Evolutionary conservation across 169 alveolate genomes (phyloP).

Genomic region (Cryptosporidium tyzzeri): DNA sequence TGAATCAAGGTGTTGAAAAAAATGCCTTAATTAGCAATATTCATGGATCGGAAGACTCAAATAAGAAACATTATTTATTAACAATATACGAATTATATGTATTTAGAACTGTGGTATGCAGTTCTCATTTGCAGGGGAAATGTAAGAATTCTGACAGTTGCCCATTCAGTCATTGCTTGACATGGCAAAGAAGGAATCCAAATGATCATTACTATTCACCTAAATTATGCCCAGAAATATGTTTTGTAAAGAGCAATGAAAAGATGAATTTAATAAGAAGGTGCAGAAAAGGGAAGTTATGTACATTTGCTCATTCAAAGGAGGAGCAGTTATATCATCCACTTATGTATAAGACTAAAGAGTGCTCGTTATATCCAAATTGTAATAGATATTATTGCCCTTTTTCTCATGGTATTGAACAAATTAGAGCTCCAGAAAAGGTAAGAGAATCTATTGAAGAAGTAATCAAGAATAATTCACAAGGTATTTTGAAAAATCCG

Average conservation of each 20-base stretch:
- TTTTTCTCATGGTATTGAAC: slow-evolving; percentile 77
- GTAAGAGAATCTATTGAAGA: slow-evolving; percentile 62
- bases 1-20: slow-evolving; percentile 2
- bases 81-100: slow-evolving; percentile 82
- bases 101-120: slow-evolving; percentile 87
- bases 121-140: slow-evolving; percentile 83
- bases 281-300: slow-evolving; percentile 80
- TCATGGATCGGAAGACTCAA: slow-evolving; percentile 39
- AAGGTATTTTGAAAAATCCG: slow-evolving; percentile 41
- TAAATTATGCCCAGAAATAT: slow-evolving; percentile 81
- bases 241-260: slow-evolving; percentile 77
- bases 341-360: slow-evolving; percentile 78
- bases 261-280: slow-evolving; percentile 81
- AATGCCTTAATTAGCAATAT: slow-evolving; percentile 2
- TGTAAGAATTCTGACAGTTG: slow-evolving; percentile 88
- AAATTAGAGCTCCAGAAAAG: slow-evolving; percentile 72
- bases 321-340: slow-evolving; percentile 84
- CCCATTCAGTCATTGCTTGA: slow-evolving; percentile 88
- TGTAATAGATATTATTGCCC: slow-evolving; percentile 82
- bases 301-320: slow-evolving; percentile 82
- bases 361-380: slow-evolving; percentile 77
- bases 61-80: slow-evolving; percentile 59
- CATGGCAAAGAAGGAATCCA: slow-evolving; percentile 91
- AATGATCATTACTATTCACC: slow-evolving; percentile 79
- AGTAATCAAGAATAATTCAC: slow-evolving; percentile 2